Evolutionary conservation across 306 rosid genomes (phyloP).

Genomic region (Pterocarpus santalinus): DNA sequence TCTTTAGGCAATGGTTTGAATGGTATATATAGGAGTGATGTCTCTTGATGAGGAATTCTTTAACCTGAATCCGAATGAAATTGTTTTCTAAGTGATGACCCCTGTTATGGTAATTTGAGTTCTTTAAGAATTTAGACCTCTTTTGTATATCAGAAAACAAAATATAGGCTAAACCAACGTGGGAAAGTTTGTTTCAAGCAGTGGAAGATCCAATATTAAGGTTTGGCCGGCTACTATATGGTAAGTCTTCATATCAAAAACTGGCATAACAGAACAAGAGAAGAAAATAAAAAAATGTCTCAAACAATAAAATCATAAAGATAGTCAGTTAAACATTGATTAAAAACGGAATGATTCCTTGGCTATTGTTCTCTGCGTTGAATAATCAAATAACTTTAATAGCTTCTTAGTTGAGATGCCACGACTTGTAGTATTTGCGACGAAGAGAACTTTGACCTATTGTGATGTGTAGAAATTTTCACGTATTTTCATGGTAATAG

Average conservation of each 20-base stretch:
- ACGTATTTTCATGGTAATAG: too few relatives aligned
- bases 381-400: too few relatives aligned
- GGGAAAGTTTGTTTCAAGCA: not conserved
- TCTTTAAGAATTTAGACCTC: not conserved
- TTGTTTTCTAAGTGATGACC: not conserved
- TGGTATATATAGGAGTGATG: not conserved
- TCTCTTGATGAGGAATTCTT: not conserved
- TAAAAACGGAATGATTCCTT: too few relatives aligned
- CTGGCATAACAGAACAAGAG: too few relatives aligned
- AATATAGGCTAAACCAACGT: not conserved
- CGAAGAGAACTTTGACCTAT: not conserved
- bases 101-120: not conserved
- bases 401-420: not conserved
- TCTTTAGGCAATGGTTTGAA: not conserved
- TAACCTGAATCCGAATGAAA: not conserved
- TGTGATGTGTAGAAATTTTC: not conserved
- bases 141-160: not conserved
- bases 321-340: too few relatives aligned
- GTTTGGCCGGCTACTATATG: too few relatives aligned
- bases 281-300: too few relatives aligned
- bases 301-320: too few relatives aligned
- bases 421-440: not conserved
- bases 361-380: too few relatives aligned
- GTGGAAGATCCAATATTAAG: too few relatives aligned
- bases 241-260: too few relatives aligned